phyloP scores from a whole-genome alignment of 75 land plant species.

The Sequoia sempervirens region DNA sequence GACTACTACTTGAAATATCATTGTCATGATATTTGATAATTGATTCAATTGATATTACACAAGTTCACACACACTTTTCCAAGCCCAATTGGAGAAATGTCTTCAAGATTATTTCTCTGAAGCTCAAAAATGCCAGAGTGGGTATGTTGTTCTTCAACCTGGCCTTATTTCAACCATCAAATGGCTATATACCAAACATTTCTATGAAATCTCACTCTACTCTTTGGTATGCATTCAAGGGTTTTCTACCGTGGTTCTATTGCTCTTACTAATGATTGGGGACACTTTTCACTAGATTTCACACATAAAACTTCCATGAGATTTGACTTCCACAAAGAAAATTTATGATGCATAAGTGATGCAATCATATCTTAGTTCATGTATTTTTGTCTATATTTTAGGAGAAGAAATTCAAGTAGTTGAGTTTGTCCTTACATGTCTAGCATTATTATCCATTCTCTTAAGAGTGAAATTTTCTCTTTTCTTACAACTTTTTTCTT shows the following conservation, averaged over 20 bases:
- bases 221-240: conserved; percentile 23
- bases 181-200: not conserved
- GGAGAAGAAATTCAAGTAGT: not conserved
- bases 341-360: conserved; percentile 27
- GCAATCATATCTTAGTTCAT: not conserved
- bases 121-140: conserved; percentile 33
- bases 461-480: not conserved
- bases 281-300: conserved; percentile 44
- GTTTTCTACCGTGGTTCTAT: conserved; percentile 63
- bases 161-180: not conserved
- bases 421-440: not conserved
- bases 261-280: conserved; percentile 41
- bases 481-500: not conserved
- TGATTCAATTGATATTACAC: not conserved
- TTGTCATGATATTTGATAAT: not conserved
- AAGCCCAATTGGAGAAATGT: conserved; percentile 84
- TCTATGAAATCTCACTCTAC: not conserved
- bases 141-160: conserved; percentile 16
- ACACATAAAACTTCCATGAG: conserved; percentile 48
- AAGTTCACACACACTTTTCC: conserved; percentile 82
- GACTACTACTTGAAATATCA: not conserved
- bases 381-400: not conserved
- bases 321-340: conserved; percentile 71
- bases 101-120: conserved; percentile 34
- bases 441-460: not conserved